phyloP scores from a whole-genome alignment of 257 asterid genomes.

The Primulina huaijiensis region DNA sequence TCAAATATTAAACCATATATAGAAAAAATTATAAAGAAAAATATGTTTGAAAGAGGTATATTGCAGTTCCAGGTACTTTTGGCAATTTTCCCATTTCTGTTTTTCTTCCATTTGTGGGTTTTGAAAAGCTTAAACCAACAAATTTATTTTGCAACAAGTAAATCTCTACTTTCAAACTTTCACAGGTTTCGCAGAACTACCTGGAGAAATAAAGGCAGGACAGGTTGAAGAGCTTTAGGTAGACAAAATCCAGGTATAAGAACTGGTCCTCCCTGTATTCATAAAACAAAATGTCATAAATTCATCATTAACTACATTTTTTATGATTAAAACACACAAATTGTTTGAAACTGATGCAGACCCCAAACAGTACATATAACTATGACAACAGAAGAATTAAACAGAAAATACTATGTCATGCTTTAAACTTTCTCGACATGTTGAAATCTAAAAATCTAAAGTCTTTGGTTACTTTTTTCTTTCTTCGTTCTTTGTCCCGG shows the following conservation, averaged over 20 bases:
- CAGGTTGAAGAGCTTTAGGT: slow-evolving; percentile 96
- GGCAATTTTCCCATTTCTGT: no score
- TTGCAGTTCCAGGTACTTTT: no score
- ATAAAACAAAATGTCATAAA: slow-evolving; percentile 23
- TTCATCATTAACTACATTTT: slow-evolving; percentile 1
- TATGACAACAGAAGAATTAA: no score
- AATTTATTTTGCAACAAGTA: no score
- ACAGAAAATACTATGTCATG: not conserved
- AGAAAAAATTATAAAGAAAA: no score
- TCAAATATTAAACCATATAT: no score
- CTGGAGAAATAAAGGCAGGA: slow-evolving; percentile 89
- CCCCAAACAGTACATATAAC: no score
- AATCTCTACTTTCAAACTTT: not conserved
- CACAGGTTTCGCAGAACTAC: slow-evolving; percentile 33
- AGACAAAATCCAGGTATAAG: slow-evolving; percentile 94
- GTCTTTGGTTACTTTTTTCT: slow-evolving; percentile 51
- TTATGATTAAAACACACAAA: no score
- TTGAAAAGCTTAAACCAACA: no score
- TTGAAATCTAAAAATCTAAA: slow-evolving; percentile 20
- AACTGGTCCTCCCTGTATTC: slow-evolving; percentile 83
- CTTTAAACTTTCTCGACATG: slow-evolving; percentile 9
- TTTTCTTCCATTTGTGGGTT: no score
- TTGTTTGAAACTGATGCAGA: no score
- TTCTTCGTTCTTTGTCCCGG: slow-evolving; percentile 92
- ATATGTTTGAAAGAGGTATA: no score